Percentiles rank a stretch among this genome's conserved stretches.
These are phyloP conservation scores for Yueomyces sinensis DNA, from an alignment of 805 yeast species.

Conservation along the genomic window DNA sequence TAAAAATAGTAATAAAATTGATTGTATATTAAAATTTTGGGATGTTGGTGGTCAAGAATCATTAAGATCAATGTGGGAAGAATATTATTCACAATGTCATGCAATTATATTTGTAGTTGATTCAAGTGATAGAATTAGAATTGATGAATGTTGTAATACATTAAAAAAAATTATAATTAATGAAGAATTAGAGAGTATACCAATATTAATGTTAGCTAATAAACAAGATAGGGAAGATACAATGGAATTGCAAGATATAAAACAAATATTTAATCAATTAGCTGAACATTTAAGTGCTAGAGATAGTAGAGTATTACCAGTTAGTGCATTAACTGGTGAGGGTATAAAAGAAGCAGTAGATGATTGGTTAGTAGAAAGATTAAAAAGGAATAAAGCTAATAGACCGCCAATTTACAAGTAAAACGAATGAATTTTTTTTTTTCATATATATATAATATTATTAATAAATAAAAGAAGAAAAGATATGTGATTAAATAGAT, in stretches of 20 bases:
- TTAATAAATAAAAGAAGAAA: background rate
- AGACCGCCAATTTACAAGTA: constrained; percentile 24
- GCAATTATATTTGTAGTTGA: constrained; percentile 89
- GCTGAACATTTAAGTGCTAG: constrained; percentile 81
- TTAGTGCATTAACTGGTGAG: constrained; percentile 65
- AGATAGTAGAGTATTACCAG: constrained; percentile 80
- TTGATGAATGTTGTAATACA: constrained; percentile 69
- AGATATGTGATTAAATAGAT: background rate
- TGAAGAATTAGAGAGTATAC: constrained; percentile 62
- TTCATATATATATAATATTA: background rate
- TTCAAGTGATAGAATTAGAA: constrained; percentile 70
- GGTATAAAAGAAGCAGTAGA: constrained; percentile 81
- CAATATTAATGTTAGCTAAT: constrained; percentile 88
- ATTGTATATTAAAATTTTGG: constrained; percentile 68
- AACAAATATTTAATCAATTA: constrained; percentile 70
- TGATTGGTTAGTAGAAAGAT: constrained; percentile 73
- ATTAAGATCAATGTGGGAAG: constrained; percentile 75
- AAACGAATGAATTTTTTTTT: background rate
- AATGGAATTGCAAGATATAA: constrained; percentile 64
- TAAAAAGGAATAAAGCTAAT: constrained; percentile 33
- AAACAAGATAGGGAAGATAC: constrained; percentile 73
- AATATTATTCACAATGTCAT: constrained; percentile 76
- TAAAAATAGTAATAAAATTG: constrained; percentile 5
- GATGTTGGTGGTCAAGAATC: constrained; percentile 92
- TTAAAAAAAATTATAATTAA: constrained; percentile 41